Conservation (phyloP, 1,284 basidiomycete genomes). For the Fomitopsis pinicola region DNA sequence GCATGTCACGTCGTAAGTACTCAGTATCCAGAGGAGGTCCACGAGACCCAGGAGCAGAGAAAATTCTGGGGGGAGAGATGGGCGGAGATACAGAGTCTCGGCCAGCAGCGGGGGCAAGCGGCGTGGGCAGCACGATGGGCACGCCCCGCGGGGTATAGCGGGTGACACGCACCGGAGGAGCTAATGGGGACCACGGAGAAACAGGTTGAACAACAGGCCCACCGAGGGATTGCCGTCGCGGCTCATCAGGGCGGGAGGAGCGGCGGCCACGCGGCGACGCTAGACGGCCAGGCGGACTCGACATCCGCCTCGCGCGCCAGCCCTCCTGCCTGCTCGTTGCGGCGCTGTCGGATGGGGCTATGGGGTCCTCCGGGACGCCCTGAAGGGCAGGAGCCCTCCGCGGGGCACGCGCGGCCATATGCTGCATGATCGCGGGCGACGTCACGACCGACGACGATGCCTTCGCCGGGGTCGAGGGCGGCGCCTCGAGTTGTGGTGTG, state of each 20-base stretch:
- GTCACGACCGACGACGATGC: neutral
- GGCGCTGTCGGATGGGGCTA: neutral
- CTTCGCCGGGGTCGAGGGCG: neutral
- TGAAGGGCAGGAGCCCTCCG: neutral
- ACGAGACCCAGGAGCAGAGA: neutral
- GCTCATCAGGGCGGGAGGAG: neutral
- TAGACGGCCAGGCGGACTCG: neutral
- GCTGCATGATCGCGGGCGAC: neutral
- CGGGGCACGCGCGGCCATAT: neutral
- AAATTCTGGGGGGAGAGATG: neutral
- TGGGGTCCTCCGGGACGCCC: neutral
- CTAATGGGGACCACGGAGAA: neutral
- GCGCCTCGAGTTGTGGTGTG: constrained; percentile 3
- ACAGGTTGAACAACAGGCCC: neutral
- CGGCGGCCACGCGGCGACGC: neutral
- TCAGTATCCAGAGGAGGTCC: neutral
- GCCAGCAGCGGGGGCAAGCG: constrained; percentile 10
- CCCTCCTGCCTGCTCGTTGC: neutral
- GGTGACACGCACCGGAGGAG: neutral
- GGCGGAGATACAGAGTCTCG: neutral
- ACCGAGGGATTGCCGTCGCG: neutral
- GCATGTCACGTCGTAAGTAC: neutral
- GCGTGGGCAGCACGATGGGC: constrained; percentile 18
- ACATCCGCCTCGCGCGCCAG: neutral
- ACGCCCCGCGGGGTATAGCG: constrained; percentile 14